phyloP scores from a whole-genome alignment of 345 rosid genomes.

The Arabidopsis arenosa region DNA sequence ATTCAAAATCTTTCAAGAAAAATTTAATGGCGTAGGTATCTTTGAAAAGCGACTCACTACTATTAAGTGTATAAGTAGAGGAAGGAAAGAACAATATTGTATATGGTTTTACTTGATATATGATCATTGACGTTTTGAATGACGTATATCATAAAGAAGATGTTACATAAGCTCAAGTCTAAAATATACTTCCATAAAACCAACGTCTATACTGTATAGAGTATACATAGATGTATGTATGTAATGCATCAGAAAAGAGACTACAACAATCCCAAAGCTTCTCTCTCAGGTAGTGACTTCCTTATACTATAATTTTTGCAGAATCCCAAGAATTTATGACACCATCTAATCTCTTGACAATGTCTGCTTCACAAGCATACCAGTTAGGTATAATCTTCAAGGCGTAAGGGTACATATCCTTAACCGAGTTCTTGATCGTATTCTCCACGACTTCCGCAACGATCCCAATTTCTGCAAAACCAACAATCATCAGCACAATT shows the following conservation, averaged over 20 bases:
- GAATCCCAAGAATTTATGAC: slow-evolving; percentile 29
- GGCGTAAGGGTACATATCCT: slow-evolving; percentile 44
- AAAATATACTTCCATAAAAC: too few species aligned
- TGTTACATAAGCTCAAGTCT: not conserved
- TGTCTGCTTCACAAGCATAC: slow-evolving; percentile 45
- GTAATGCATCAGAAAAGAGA: not conserved
- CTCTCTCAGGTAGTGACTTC: not conserved
- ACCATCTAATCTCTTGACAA: slow-evolving; percentile 22
- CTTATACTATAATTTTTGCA: not conserved
- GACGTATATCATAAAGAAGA: too few species aligned
- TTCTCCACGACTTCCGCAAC: slow-evolving; percentile 43
- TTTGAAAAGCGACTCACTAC: too few species aligned
- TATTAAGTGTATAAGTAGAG: too few species aligned
- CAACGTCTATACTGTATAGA: too few species aligned
- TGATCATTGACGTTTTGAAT: too few species aligned
- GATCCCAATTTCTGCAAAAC: slow-evolving; percentile 38
- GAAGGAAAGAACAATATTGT: too few species aligned
- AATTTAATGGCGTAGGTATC: too few species aligned
- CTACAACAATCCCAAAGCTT: not conserved
- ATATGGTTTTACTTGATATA: too few species aligned
- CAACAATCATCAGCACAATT: not conserved
- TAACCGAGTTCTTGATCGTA: slow-evolving; percentile 49
- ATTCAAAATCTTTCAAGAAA: too few species aligned
- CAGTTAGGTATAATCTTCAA: slow-evolving; percentile 43
- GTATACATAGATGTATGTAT: too few species aligned